Evolutionary conservation across 1,284 basidiomycete genomes (phyloP).

Genomic region (Apiotrichum siamense): DNA sequence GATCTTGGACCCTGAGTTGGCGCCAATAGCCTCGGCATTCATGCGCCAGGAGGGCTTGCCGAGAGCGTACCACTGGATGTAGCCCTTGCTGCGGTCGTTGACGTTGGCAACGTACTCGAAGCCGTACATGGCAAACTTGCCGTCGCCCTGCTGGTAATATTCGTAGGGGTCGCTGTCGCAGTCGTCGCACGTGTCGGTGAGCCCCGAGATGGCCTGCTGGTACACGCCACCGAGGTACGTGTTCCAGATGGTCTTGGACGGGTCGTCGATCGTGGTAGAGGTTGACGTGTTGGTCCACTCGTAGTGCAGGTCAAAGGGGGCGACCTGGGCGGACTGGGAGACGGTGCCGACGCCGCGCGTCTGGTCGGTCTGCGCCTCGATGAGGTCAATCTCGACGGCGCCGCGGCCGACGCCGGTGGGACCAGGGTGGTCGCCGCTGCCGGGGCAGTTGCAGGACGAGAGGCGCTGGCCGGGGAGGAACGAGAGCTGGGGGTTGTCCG

Average conservation of each 20-base stretch:
- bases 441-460: slow-evolving; percentile 52
- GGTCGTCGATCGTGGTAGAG: slow-evolving; percentile 33
- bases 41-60: slow-evolving; percentile 55
- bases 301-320: slow-evolving; percentile 61
- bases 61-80: slow-evolving; percentile 61
- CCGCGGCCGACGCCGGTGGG: slow-evolving; percentile 55
- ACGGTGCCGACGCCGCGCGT: slow-evolving; percentile 15
- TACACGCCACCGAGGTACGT: slow-evolving; percentile 66
- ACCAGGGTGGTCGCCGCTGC: slow-evolving; percentile 56
- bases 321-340: slow-evolving; percentile 33
- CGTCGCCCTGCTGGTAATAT: slow-evolving; percentile 50
- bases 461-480: slow-evolving; percentile 53
- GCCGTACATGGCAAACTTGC: slow-evolving; percentile 52
- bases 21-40: slow-evolving; percentile 54
- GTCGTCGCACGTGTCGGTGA: slow-evolving; percentile 50
- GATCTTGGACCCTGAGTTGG: slow-evolving; percentile 56
- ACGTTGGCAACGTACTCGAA: slow-evolving; percentile 66
- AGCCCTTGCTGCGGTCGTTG: slow-evolving; percentile 54
- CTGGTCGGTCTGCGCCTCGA: slow-evolving; percentile 54
- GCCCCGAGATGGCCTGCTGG: slow-evolving; percentile 70
- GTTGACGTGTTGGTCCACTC: slow-evolving; percentile 55
- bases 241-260: slow-evolving; percentile 58
- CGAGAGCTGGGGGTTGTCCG: slow-evolving; percentile 29
- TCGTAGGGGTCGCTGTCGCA: not conserved
- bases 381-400: slow-evolving; percentile 62